phyloP scores from a whole-genome alignment of 805 yeast genomes.

The Candida vartiovaarae region DNA sequence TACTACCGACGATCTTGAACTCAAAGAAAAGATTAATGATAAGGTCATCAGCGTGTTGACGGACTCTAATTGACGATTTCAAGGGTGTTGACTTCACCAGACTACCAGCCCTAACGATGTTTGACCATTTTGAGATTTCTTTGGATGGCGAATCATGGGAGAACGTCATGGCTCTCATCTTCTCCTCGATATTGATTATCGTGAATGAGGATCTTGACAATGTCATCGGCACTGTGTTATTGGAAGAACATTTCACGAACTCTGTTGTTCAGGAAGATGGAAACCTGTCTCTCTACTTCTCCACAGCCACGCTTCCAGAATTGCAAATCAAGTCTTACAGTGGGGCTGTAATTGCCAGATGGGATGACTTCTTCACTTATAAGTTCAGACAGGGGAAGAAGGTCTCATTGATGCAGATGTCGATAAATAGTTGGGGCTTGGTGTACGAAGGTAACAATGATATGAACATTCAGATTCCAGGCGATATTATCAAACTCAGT shows the following conservation, averaged over 20 bases:
- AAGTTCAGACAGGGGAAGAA: constrained; percentile 5
- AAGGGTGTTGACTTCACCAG: constrained; percentile 11
- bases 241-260: constrained; percentile 30
- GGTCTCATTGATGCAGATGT: constrained; percentile 37
- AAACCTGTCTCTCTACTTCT: constrained; percentile 30
- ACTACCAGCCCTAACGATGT: constrained; percentile 28
- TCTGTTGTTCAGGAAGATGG: constrained; percentile 21
- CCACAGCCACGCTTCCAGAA: constrained; percentile 38
- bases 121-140: constrained; percentile 37
- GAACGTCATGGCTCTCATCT: constrained; percentile 27
- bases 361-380: constrained; percentile 28
- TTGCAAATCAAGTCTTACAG: constrained; percentile 28
- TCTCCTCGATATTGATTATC: constrained; percentile 27
- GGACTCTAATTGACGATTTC: constrained; percentile 1
- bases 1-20: constrained; percentile 2
- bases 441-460: constrained; percentile 23
- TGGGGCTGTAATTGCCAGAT: constrained; percentile 31
- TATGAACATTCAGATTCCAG: constrained; percentile 27
- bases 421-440: constrained; percentile 44
- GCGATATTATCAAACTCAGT: constrained; percentile 31
- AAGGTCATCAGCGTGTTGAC: constrained; percentile 4
- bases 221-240: constrained; percentile 35
- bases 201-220: constrained; percentile 14
- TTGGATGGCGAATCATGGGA: constrained; percentile 39
- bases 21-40: constrained; percentile 12